Conservation (phyloP, 2,329 filamentous ascomycete species). For the Leptodontidium sp. region DNA sequence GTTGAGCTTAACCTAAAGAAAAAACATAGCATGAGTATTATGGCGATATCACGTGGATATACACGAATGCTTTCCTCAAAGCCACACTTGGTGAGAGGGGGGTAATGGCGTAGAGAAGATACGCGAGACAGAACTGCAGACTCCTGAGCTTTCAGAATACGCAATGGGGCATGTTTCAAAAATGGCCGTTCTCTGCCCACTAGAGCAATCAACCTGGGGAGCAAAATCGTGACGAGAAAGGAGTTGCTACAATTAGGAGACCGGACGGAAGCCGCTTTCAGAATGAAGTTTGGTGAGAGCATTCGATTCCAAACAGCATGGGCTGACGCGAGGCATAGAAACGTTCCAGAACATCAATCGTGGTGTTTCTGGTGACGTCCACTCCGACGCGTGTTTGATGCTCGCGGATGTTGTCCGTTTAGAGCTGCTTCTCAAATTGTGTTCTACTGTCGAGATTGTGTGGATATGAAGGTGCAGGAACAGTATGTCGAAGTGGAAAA, state of each 20-base stretch:
- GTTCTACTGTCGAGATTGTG: no score
- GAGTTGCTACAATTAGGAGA: background rate
- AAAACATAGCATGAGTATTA: no score
- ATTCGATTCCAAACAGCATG: background rate
- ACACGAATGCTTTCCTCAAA: no score
- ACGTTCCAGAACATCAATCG: background rate
- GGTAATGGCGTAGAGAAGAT: no score
- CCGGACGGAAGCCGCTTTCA: slow-evolving; percentile 5
- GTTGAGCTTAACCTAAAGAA: no score
- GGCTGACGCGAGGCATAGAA: background rate
- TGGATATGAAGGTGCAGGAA: no score
- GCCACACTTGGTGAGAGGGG: no score
- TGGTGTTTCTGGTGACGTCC: slow-evolving; percentile 8
- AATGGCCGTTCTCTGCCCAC: background rate
- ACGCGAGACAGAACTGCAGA: no score
- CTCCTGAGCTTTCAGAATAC: no score
- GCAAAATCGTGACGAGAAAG: background rate
- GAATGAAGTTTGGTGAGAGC: background rate
- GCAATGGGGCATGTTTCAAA: background rate
- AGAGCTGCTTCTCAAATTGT: background rate
- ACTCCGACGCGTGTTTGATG: slow-evolving; percentile 1
- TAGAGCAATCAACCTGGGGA: no score
- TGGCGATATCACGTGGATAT: no score
- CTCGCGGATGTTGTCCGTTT: background rate
- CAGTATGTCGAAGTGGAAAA: no score